Evolutionary conservation across 257 asterid genomes (phyloP).

Genomic region (Capsicum chinense): DNA sequence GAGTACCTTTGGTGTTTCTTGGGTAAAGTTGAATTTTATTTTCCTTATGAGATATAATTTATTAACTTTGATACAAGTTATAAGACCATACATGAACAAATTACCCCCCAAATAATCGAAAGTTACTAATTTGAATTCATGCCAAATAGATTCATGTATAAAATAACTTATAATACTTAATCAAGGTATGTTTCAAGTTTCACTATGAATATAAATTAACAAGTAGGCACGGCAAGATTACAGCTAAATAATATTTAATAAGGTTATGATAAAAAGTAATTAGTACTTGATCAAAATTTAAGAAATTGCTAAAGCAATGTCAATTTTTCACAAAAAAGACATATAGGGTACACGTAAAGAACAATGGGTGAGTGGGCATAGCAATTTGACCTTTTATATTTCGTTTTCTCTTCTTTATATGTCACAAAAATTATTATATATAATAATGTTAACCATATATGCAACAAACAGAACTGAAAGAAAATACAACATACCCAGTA

Average conservation of each 20-base stretch:
- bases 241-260: neutral
- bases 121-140: too few species aligned
- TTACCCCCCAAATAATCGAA: too few species aligned
- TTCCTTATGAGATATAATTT: too few species aligned
- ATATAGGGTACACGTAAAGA: neutral
- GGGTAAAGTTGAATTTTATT: too few species aligned
- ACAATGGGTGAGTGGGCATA: constrained; percentile 3
- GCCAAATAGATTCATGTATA: neutral
- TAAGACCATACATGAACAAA: too few species aligned
- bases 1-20: too few species aligned
- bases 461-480: too few species aligned
- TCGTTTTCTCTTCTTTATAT: neutral
- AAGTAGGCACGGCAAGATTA: neutral
- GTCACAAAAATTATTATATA: neutral
- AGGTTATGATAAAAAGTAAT: neutral
- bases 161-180: neutral
- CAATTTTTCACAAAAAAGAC: neutral
- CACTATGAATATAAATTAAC: neutral
- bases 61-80: too few species aligned
- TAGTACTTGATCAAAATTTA: neutral
- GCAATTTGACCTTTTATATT: constrained; percentile 15
- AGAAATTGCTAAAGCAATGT: constrained; percentile 12
- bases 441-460: too few species aligned
- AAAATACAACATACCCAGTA: too few species aligned
- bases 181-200: neutral